A percentile compares a stretch with the other conserved stretches of the same genome.
Evolutionary conservation across 257 asterid species (phyloP).

Genomic region (Rauvolfia tetraphylla): DNA sequence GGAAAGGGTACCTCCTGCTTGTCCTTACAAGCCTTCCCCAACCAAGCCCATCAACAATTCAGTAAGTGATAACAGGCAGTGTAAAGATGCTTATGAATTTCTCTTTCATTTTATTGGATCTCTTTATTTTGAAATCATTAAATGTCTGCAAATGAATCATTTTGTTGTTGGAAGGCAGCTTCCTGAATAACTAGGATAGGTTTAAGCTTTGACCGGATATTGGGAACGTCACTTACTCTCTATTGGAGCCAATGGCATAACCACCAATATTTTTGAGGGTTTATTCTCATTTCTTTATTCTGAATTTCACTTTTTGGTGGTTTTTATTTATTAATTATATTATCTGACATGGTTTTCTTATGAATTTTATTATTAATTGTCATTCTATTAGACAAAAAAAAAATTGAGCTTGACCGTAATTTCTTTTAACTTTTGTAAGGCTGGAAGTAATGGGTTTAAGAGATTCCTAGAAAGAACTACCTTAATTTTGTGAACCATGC

Average conservation of each 20-base stretch:
- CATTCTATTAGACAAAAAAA: background rate
- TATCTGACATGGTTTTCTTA: background rate
- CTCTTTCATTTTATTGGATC: background rate
- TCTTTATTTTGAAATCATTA: background rate
- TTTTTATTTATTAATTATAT: background rate
- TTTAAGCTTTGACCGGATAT: background rate
- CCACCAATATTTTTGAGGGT: background rate
- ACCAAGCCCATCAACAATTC: slow-evolving; percentile 38
- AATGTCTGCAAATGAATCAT: background rate
- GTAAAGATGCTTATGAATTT: background rate
- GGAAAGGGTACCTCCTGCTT: slow-evolving; percentile 79
- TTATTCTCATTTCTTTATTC: background rate
- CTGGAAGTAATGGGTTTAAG: background rate
- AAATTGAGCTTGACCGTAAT: background rate
- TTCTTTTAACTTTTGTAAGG: background rate
- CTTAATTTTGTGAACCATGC: background rate
- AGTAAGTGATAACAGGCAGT: slow-evolving; percentile 41
- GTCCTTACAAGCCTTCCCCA: slow-evolving; percentile 72
- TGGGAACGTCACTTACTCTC: background rate
- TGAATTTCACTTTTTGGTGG: background rate
- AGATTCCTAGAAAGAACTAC: background rate
- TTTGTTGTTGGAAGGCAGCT: background rate
- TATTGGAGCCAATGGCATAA: background rate
- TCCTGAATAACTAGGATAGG: background rate
- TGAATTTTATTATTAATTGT: background rate